Percentiles rank a stretch among this genome's conserved stretches.
Evolutionary conservation across 441 rosid genomes (phyloP).

Genomic region (Raphanus hybrid): DNA sequence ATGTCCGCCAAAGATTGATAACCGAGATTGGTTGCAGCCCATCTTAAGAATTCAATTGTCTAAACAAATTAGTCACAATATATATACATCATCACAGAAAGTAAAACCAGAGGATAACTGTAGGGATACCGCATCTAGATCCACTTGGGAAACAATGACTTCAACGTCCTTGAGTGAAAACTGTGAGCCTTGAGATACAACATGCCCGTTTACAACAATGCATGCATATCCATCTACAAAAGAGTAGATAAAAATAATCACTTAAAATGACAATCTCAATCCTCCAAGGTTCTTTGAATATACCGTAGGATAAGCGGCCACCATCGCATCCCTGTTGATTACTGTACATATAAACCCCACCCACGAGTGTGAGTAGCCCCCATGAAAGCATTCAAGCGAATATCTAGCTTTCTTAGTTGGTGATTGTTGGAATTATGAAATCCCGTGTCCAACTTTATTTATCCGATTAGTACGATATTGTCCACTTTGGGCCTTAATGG

Average conservation of each 20-base stretch:
- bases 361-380: conserved; percentile 90
- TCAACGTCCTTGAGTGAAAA: conserved; percentile 92
- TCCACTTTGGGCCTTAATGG: no score
- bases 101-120: conserved; percentile 21
- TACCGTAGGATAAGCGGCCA: conserved; percentile 91
- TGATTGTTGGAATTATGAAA: no score
- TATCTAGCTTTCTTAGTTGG: conserved; percentile 90
- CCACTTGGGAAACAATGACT: conserved; percentile 86
- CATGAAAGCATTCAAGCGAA: conserved; percentile 78
- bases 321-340: conserved; percentile 99
- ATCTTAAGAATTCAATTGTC: conserved; percentile 49
- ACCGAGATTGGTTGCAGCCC: conserved; percentile 92
- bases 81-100: conserved; percentile 3
- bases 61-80: neutral
- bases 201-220: conserved; percentile 82
- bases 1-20: conserved; percentile 87
- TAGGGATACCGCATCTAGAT: conserved; percentile 83
- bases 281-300: neutral
- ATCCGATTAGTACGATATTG: no score
- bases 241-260: neutral
- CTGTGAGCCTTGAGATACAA: conserved; percentile 95
- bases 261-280: neutral
- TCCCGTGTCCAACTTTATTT: no score
- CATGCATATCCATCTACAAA: conserved; percentile 85
- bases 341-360: conserved; percentile 97